phyloP scores from a whole-genome alignment of 1,284 basidiomycete genomes.

The Golubevia pallescens region DNA sequence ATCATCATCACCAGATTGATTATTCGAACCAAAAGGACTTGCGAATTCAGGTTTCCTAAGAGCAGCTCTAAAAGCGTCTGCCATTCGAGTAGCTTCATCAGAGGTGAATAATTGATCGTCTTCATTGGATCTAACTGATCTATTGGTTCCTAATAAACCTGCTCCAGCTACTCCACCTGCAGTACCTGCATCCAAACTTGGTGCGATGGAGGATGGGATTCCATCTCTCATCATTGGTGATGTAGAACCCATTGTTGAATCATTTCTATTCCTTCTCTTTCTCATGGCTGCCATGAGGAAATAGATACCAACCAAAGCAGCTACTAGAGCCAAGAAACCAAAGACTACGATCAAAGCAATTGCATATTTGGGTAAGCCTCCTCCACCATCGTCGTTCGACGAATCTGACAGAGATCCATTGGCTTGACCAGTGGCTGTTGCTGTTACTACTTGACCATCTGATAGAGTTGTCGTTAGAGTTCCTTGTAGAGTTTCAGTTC shows the following conservation, averaged over 20 bases:
- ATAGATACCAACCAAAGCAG: constrained; percentile 29
- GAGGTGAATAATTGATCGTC: constrained; percentile 30
- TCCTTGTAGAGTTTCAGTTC: constrained; percentile 40
- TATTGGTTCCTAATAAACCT: neutral
- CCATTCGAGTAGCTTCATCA: constrained; percentile 44
- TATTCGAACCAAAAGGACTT: too few species aligned
- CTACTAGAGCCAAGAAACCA: constrained; percentile 41
- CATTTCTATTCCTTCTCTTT: constrained; percentile 11
- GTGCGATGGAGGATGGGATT: neutral
- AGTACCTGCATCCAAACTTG: constrained; percentile 2
- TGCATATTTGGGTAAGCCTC: constrained; percentile 35
- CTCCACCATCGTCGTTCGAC: constrained; percentile 19
- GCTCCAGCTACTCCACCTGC: constrained; percentile 13
- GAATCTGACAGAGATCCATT: constrained; percentile 27
- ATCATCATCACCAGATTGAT: too few species aligned
- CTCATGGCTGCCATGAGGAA: constrained; percentile 36
- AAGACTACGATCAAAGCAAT: constrained; percentile 52
- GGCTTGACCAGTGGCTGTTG: constrained; percentile 42
- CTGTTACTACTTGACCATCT: constrained; percentile 39
- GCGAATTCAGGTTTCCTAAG: constrained; percentile 39
- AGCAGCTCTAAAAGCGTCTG: constrained; percentile 39
- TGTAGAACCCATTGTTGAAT: constrained; percentile 16
- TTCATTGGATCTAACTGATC: constrained; percentile 18
- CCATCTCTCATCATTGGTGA: constrained; percentile 19
- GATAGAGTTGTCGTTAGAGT: constrained; percentile 40